Conservation (phyloP, 192 early-diverging fungal species). For the Backusella parvicylindrica region DNA sequence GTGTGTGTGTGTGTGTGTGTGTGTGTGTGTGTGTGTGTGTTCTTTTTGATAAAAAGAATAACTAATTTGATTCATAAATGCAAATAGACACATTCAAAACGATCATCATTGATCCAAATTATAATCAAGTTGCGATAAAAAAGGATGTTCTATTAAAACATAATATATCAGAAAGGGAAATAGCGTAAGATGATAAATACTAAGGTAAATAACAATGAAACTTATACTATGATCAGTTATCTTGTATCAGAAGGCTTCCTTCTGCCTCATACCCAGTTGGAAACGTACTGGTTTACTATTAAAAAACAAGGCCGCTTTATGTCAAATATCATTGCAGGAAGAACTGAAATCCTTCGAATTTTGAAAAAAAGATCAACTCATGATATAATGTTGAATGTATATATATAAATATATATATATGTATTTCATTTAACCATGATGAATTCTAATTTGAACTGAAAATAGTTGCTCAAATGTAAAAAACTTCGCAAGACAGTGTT, state of each 20-base stretch:
- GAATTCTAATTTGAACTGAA: not conserved
- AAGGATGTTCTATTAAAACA: slow-evolving; percentile 28
- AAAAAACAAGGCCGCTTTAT: slow-evolving; percentile 39
- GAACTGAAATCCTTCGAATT: slow-evolving; percentile 40
- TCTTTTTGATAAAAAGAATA: not conserved
- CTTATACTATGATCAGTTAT: not conserved
- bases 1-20: not conserved
- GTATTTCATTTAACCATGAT: not conserved
- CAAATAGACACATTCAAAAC: slow-evolving; percentile 33
- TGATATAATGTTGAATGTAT: slow-evolving; percentile 41
- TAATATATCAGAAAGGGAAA: slow-evolving; percentile 35
- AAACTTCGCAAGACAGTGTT: slow-evolving; percentile 35
- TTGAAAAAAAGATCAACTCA: slow-evolving; percentile 40
- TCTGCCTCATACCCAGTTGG: slow-evolving; percentile 27
- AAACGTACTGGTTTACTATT: slow-evolving; percentile 39
- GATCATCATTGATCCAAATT: slow-evolving; percentile 17
- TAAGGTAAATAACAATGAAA: not conserved
- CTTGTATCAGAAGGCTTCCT: slow-evolving; percentile 22
- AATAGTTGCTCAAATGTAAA: slow-evolving; percentile 35
- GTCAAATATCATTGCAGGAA: slow-evolving; percentile 39
- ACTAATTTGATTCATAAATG: not conserved
- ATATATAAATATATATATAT: not conserved
- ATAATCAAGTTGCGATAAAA: slow-evolving; percentile 31
- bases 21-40: too few relatives aligned
- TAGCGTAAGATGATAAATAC: slow-evolving; percentile 27